These are phyloP conservation scores for Cryptosporidium canis DNA, from an alignment of 169 alveolate genomes.

Conservation along the genomic window DNA sequence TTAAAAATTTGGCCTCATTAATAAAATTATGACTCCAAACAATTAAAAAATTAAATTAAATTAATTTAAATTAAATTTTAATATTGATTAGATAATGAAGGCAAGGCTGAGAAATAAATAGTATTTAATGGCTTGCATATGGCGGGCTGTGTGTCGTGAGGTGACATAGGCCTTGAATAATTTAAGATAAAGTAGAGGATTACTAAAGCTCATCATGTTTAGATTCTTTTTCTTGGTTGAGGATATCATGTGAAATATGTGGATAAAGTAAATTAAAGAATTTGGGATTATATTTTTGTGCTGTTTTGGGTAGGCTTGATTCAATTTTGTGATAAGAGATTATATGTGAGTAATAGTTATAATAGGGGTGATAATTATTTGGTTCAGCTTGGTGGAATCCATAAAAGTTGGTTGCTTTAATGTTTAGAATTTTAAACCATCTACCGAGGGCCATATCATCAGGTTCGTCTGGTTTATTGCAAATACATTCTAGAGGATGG, in stretches of 20 bases:
- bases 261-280: slow-evolving; percentile 35
- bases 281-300: not conserved
- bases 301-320: not conserved
- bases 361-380: slow-evolving; percentile 44
- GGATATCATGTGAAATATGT: not conserved
- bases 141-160: no score
- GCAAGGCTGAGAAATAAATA: no score
- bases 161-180: no score
- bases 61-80: no score
- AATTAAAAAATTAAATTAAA: not conserved
- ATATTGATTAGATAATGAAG: no score
- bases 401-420: slow-evolving; percentile 42
- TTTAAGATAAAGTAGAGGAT: no score
- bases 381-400: slow-evolving; percentile 71
- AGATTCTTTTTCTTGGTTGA: not conserved
- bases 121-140: no score
- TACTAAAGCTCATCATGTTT: slow-evolving; percentile 17
- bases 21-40: not conserved
- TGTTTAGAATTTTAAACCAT: slow-evolving; percentile 34
- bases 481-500: slow-evolving; percentile 20
- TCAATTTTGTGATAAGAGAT: slow-evolving; percentile 53
- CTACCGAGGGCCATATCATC: slow-evolving; percentile 73
- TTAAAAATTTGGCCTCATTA: not conserved
- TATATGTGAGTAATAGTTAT: slow-evolving; percentile 26
- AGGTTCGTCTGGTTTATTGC: slow-evolving; percentile 52